These are phyloP conservation scores for Phytophthora citricola DNA, from an alignment of 352 stramenopile genomes.

Conservation along the genomic window DNA sequence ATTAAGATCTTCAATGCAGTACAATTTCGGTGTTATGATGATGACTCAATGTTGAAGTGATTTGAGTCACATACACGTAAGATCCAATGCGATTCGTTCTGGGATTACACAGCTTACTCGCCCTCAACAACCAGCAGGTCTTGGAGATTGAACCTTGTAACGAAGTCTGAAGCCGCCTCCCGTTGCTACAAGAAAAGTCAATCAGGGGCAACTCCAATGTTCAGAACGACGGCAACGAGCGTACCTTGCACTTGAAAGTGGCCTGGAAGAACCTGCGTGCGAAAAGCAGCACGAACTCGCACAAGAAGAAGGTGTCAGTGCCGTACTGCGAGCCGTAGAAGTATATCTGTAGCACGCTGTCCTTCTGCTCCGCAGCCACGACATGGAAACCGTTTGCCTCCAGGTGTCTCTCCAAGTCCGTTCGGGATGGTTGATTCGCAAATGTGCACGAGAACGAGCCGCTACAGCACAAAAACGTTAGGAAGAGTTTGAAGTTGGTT, in stretches of 20 bases:
- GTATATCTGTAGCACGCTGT: slow-evolving; percentile 71
- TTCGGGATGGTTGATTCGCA: slow-evolving; percentile 53
- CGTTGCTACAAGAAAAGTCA: slow-evolving; percentile 40
- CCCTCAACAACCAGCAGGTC: slow-evolving; percentile 56
- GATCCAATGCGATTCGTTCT: not conserved
- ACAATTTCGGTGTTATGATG: slow-evolving; percentile 3
- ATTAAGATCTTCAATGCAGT: not conserved
- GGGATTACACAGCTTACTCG: slow-evolving; percentile 6
- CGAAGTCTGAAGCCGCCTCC: slow-evolving; percentile 61
- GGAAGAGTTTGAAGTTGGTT: not conserved
- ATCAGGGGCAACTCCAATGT: not conserved
- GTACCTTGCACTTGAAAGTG: slow-evolving; percentile 85
- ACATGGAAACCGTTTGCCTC: slow-evolving; percentile 59
- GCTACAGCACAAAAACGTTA: slow-evolving; percentile 27
- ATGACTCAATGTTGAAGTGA: slow-evolving; percentile 5
- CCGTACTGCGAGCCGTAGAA: slow-evolving; percentile 69
- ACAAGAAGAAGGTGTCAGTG: slow-evolving; percentile 60
- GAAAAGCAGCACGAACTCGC: slow-evolving; percentile 82
- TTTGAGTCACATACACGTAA: too few relatives aligned
- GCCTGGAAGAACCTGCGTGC: slow-evolving; percentile 80
- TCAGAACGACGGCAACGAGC: slow-evolving; percentile 3
- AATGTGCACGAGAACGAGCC: slow-evolving; percentile 82
- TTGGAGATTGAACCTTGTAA: slow-evolving; percentile 77
- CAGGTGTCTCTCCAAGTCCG: slow-evolving; percentile 58
- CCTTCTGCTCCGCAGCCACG: slow-evolving; percentile 55